phyloP scores from a whole-genome alignment of 768 basidiomycete species.

The Suillus lakei region DNA sequence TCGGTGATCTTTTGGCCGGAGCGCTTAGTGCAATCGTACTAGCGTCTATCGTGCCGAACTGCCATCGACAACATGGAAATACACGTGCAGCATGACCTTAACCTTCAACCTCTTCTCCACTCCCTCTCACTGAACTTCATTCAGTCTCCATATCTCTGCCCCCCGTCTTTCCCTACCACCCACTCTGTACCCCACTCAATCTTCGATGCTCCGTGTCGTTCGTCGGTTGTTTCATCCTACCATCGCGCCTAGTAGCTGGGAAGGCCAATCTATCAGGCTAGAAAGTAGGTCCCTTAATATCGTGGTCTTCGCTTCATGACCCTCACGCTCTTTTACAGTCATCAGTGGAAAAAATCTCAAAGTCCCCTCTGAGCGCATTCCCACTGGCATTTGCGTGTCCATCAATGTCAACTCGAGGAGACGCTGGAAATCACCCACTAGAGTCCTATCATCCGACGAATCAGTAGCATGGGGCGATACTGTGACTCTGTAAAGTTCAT shows the following conservation, averaged over 20 bases:
- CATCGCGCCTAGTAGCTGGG: neutral
- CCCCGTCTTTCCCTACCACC: neutral
- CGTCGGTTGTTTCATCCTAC: neutral
- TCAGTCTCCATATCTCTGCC: neutral
- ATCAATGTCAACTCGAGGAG: neutral
- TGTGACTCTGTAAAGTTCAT: neutral
- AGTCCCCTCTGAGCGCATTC: neutral
- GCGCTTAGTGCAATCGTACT: neutral
- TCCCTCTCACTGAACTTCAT: neutral
- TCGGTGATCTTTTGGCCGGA: no score
- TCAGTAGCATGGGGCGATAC: neutral
- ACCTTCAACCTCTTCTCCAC: neutral
- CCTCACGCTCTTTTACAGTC: neutral
- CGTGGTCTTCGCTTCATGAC: neutral
- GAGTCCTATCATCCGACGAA: neutral
- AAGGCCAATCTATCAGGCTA: neutral
- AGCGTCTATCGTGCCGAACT: neutral
- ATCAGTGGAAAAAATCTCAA: neutral
- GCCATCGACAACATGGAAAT: neutral
- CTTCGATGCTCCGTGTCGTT: no score
- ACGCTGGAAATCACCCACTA: neutral
- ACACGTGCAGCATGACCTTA: neutral
- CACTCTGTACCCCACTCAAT: neutral
- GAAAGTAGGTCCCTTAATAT: neutral
- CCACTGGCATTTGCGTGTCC: neutral